phyloP scores from a whole-genome alignment of 2,329 filamentous ascomycete genomes.

The Microsporum ferrugineum region DNA sequence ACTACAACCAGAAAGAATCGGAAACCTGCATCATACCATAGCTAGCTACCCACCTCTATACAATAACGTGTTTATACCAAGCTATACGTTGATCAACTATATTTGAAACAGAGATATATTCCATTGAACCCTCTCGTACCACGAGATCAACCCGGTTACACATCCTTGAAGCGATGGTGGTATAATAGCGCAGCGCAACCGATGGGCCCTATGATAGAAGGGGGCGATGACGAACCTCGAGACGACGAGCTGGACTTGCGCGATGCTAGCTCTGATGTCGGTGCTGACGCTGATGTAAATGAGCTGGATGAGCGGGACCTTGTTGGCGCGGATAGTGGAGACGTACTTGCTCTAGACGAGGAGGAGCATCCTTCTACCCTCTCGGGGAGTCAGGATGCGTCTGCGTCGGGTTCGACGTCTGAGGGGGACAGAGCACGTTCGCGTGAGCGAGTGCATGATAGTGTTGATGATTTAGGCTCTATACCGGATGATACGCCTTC shows the following conservation, averaged over 20 bases:
- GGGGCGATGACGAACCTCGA: conserved; percentile 51
- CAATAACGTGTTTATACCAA: neutral
- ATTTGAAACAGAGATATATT: no score
- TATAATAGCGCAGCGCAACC: conserved; percentile 38
- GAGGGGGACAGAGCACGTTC: conserved; percentile 18
- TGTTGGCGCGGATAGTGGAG: neutral
- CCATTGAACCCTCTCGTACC: neutral
- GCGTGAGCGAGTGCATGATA: conserved; percentile 1
- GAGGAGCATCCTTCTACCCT: conserved; percentile 15
- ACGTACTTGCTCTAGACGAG: neutral
- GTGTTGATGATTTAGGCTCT: conserved; percentile 56
- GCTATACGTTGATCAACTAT: neutral
- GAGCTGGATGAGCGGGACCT: conserved; percentile 4
- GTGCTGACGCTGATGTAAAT: neutral
- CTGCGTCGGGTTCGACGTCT: conserved; percentile 10
- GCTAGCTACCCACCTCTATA: neutral
- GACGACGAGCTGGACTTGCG: conserved; percentile 37
- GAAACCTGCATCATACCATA: neutral
- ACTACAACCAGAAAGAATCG: neutral
- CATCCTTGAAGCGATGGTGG: conserved; percentile 41
- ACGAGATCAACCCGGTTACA: neutral
- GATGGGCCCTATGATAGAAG: conserved; percentile 60
- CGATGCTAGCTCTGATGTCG: conserved; percentile 24
- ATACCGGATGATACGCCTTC: conserved; percentile 78
- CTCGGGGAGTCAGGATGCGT: conserved; percentile 17